Percentiles rank a stretch among this genome's conserved stretches.
These are phyloP conservation scores for Wallacemonas sp. DNA, from an alignment of 208 protist genomes.

Conservation along the genomic window DNA sequence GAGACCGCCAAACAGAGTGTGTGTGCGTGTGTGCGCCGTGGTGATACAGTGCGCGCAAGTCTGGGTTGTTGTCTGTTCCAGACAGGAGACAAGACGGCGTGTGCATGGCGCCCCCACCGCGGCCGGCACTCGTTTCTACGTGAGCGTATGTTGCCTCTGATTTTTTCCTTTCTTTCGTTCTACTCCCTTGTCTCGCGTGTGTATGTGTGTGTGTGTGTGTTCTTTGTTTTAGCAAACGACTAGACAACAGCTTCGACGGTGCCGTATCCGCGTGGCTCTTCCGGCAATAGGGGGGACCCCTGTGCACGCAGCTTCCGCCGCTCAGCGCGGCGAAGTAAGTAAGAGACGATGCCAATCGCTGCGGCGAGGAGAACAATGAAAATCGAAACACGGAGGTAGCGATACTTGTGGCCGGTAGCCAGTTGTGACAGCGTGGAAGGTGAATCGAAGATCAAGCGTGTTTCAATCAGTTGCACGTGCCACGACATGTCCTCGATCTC, in stretches of 20 bases:
- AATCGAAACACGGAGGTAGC: constrained; percentile 22
- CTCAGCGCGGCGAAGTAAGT: constrained; percentile 19
- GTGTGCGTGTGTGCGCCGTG: too few species aligned
- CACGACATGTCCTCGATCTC: constrained; percentile 79
- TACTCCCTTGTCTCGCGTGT: not conserved
- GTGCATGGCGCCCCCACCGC: too few species aligned
- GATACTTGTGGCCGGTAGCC: constrained; percentile 3
- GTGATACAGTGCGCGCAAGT: too few species aligned
- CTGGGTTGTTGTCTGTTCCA: too few species aligned
- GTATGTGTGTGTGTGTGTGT: not conserved
- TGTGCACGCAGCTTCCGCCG: constrained; percentile 24
- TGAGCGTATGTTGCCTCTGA: too few species aligned
- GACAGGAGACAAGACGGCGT: too few species aligned
- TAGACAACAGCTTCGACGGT: not conserved
- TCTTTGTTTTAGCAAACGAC: not conserved
- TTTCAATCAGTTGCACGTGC: constrained; percentile 74
- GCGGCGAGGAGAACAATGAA: constrained; percentile 23
- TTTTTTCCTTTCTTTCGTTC: not conserved
- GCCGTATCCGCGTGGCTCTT: not conserved
- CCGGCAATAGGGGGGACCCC: not conserved
- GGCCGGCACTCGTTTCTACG: too few species aligned
- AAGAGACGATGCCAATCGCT: constrained; percentile 14
- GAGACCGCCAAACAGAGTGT: too few species aligned
- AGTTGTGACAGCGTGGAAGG: constrained; percentile 8
- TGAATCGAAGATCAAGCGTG: constrained; percentile 30